Evolutionary conservation across 177 flowering plant genomes (phyloP).

Genomic region (Tripterygium wilfordii): DNA sequence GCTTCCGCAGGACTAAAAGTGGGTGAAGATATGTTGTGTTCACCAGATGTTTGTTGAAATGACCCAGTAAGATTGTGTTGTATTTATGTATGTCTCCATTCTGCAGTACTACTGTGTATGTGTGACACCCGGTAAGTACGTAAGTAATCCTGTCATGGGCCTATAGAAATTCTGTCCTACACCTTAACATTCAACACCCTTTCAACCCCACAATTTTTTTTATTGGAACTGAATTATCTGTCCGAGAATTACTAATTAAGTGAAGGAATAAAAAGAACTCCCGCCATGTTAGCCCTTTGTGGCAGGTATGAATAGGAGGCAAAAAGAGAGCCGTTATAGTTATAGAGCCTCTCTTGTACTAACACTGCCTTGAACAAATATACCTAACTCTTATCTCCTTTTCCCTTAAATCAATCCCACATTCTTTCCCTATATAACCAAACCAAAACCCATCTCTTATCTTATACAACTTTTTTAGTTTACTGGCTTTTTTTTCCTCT

Average conservation of each 20-base stretch:
- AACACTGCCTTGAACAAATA: constrained; percentile 4
- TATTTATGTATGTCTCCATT: too few species aligned
- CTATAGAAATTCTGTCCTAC: too few species aligned
- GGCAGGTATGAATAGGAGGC: constrained; percentile 36
- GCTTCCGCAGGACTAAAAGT: too few species aligned
- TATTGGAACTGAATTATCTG: background rate
- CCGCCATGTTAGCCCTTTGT: constrained; percentile 38
- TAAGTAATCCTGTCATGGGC: too few species aligned
- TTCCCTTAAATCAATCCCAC: constrained; percentile 21
- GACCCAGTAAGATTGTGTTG: too few species aligned
- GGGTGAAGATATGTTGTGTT: too few species aligned
- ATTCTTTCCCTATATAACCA: constrained; percentile 13
- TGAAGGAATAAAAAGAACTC: constrained; percentile 11
- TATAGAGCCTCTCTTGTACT: background rate
- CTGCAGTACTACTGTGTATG: too few species aligned
- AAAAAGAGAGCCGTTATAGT: constrained; percentile 59
- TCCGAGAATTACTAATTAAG: constrained; percentile 6
- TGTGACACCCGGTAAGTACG: too few species aligned
- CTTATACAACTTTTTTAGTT: constrained; percentile 33
- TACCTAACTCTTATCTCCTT: constrained; percentile 52
- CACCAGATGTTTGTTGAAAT: too few species aligned
- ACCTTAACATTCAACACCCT: constrained; percentile 11
- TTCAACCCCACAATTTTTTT: background rate
- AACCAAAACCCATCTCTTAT: constrained; percentile 26
- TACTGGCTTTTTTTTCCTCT: constrained; percentile 29